A percentile compares a stretch with the other conserved stretches of the same genome.
Conservation (phyloP, 306 rosid genomes). For the Malus fusca region DNA sequence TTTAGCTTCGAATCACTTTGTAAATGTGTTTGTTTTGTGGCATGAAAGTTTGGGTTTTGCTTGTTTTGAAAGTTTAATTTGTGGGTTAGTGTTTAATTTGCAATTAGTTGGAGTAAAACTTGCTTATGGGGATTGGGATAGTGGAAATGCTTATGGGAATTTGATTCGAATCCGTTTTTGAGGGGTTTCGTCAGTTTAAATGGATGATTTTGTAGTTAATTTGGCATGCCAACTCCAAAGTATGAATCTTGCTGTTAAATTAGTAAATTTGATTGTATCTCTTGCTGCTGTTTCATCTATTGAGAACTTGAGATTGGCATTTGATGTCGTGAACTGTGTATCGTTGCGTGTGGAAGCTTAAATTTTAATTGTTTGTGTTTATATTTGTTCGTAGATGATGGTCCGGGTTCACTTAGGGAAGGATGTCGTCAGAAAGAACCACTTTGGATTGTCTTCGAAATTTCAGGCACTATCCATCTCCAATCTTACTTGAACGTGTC, state of each 20-base stretch:
- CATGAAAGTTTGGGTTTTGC: not conserved
- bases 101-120: not conserved
- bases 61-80: not conserved
- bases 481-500: constrained; percentile 67
- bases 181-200: not conserved
- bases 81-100: not conserved
- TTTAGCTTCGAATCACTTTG: not conserved
- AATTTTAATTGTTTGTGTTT: not conserved
- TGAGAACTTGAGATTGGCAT: not conserved
- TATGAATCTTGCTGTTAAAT: not conserved
- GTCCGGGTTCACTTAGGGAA: constrained; percentile 83
- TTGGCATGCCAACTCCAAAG: not conserved
- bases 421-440: constrained; percentile 80
- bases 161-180: not conserved
- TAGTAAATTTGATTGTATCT: not conserved
- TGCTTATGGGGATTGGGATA: not conserved
- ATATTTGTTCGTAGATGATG: constrained; percentile 58
- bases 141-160: not conserved
- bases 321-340: not conserved
- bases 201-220: constrained; percentile 3
- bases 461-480: constrained; percentile 69
- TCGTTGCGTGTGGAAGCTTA: not conserved
- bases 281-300: not conserved
- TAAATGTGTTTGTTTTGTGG: not conserved
- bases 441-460: constrained; percentile 84